phyloP scores from a whole-genome alignment of 768 basidiomycete species.

The Podaxis carcinomalis region DNA sequence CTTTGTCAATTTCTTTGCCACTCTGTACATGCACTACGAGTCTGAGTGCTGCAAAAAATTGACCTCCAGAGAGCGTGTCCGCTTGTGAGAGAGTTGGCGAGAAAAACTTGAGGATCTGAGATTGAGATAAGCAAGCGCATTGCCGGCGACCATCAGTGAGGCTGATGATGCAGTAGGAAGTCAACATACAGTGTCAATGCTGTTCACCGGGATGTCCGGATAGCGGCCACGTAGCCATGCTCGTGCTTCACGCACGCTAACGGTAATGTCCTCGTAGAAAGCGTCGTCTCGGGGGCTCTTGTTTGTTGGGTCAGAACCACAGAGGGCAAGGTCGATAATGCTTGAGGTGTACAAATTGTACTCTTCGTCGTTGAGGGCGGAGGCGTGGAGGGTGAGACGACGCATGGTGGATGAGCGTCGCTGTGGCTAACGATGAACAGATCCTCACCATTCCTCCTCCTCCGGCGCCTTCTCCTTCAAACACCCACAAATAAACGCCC shows the following conservation, averaged over 20 bases:
- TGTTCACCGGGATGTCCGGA: slow-evolving; percentile 41
- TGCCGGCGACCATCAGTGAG: background rate
- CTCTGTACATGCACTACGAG: slow-evolving; percentile 59
- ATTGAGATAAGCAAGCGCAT: background rate
- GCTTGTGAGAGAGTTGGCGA: slow-evolving; percentile 46
- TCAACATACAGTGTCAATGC: slow-evolving; percentile 55
- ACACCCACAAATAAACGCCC: background rate
- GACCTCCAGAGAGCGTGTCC: slow-evolving; percentile 59
- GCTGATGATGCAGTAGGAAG: background rate
- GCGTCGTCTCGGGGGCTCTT: slow-evolving; percentile 30
- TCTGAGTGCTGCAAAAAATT: slow-evolving; percentile 73
- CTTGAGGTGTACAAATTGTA: slow-evolving; percentile 64
- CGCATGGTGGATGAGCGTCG: slow-evolving; percentile 42
- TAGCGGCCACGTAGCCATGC: slow-evolving; percentile 78
- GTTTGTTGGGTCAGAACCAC: slow-evolving; percentile 27
- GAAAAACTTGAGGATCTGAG: slow-evolving; percentile 64
- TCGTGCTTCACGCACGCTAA: slow-evolving; percentile 63
- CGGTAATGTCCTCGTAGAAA: slow-evolving; percentile 47
- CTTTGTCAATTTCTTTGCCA: slow-evolving; percentile 59
- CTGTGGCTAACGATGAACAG: slow-evolving; percentile 1
- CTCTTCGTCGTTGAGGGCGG: slow-evolving; percentile 72
- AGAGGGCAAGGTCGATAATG: slow-evolving; percentile 45
- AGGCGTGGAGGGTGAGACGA: slow-evolving; percentile 63
- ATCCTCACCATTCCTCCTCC: background rate
- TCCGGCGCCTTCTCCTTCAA: background rate